Percentiles rank a stretch among this genome's conserved stretches.
Evolutionary conservation across 352 stramenopile species (phyloP).

Genomic region (Globisporangium iwayamae): DNA sequence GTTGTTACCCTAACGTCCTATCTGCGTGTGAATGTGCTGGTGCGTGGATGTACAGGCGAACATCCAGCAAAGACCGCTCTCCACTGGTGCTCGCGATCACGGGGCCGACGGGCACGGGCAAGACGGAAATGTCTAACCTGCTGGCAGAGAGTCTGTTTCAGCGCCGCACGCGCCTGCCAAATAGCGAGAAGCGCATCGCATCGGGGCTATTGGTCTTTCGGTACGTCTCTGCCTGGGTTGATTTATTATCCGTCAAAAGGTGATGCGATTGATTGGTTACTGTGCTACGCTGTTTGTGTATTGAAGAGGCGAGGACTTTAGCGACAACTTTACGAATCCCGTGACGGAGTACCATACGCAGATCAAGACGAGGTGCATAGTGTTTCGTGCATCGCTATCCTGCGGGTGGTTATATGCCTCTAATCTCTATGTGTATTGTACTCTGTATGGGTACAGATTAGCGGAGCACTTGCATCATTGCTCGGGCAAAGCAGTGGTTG

Average conservation of each 20-base stretch:
- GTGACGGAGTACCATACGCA: conserved; percentile 80
- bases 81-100: conserved; percentile 89
- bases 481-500: conserved; percentile 82
- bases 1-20: not conserved
- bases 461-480: conserved; percentile 79
- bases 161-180: conserved; percentile 61
- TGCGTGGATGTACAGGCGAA: conserved; percentile 25
- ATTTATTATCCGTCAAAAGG: not conserved
- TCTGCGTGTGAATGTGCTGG: not conserved
- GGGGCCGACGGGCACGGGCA: conserved; percentile 85
- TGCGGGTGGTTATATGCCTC: not conserved
- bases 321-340: conserved; percentile 78
- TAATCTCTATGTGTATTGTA: not conserved
- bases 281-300: conserved; percentile 1
- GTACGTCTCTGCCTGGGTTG: conserved; percentile 17
- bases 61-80: conserved; percentile 52
- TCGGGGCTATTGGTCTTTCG: conserved; percentile 79
- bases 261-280: not conserved
- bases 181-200: conserved; percentile 63
- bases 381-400: not conserved
- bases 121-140: conserved; percentile 88
- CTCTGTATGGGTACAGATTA: conserved; percentile 31
- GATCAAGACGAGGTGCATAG: conserved; percentile 72
- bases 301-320: conserved; percentile 80
- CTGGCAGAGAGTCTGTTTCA: conserved; percentile 84